Evolutionary conservation across 306 rosid genomes (phyloP), one percentile per base, ranked within the genome.

Genomic region (Luffa aegyptiaca): DNA sequence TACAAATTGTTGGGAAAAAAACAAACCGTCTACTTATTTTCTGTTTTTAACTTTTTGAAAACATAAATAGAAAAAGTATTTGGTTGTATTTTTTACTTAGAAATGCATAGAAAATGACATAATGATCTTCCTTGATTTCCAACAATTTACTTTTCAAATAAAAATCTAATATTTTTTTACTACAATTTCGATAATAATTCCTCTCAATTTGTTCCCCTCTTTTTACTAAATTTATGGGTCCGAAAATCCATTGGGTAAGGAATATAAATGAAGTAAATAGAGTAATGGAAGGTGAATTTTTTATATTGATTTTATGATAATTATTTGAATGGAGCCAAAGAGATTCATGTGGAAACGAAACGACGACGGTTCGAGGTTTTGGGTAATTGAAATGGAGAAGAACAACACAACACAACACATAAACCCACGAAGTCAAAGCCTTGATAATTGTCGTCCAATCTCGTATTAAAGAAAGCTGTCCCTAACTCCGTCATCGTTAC

Each of bases 401-500:
- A 83, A 81, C 80, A 83, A 81, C 80, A 71, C 20, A 10, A 35
- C 44, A 64, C 21, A 65, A 66, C 82, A 83, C 72, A 42, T 16
- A 72, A 46, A 86, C 79, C 86, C 86, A 81, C 80, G 21, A 84
- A 90, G 96, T 92, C 97, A 90, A 94, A 92, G 80, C 90, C 87
- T 88, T 86, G 92, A 88, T 88, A 79, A 82, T 87, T 85, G 94
- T 74, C 90, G 81, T 80, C 86, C 87, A 58, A 31, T 77, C 59
- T 59, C 31, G 80, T 70, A 76, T 73, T 51, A 36, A 77, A 75
- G 52, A 76, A 64, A 70, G 17, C 2, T 61, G 53, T 85, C 66
- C 84, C 88, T 81, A 85, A 80, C 77, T 89, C 89, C 97, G 96
- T 92, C 81, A 88, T 87, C 79, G 88, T 82, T 81, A 92, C 98